A percentile compares a stretch with the other conserved stretches of the same genome.
phyloP scores from a whole-genome alignment of 1,139 yeast genomes.

The Zygoascus hellenicus region DNA sequence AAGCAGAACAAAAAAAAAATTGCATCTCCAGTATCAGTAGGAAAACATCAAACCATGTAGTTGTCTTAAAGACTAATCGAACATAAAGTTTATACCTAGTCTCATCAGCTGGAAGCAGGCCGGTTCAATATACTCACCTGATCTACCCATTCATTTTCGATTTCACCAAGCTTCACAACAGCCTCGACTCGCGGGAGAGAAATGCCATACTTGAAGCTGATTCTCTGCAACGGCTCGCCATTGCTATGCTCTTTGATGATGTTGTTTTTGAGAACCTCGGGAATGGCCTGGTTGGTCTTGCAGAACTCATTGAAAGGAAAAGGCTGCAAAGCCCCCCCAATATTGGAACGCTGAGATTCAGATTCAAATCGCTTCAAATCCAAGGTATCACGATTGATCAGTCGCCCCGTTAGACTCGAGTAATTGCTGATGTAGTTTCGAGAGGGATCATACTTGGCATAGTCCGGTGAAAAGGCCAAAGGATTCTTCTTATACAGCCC shows the following conservation, averaged over 20 bases:
- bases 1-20: neutral
- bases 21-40: constrained; percentile 9
- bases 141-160: constrained; percentile 57
- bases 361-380: constrained; percentile 14
- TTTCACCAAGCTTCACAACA: constrained; percentile 55
- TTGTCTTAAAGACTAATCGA: constrained; percentile 85
- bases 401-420: constrained; percentile 6
- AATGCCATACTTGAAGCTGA: constrained; percentile 74
- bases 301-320: constrained; percentile 73
- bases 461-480: constrained; percentile 43
- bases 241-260: constrained; percentile 54
- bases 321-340: constrained; percentile 39
- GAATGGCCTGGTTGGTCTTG: constrained; percentile 57
- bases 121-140: constrained; percentile 45
- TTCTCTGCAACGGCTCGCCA: constrained; percentile 60
- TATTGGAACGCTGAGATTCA: neutral
- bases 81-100: constrained; percentile 29
- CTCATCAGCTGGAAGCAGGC: constrained; percentile 39
- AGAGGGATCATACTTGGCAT: constrained; percentile 52
- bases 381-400: neutral
- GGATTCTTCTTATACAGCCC: constrained; percentile 80
- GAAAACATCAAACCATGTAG: constrained; percentile 48
- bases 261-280: constrained; percentile 51
- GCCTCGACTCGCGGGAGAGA: constrained; percentile 87
- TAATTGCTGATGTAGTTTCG: constrained; percentile 26